Evolutionary conservation across 306 rosid species (phyloP).

Genomic region (Malus fusca): DNA sequence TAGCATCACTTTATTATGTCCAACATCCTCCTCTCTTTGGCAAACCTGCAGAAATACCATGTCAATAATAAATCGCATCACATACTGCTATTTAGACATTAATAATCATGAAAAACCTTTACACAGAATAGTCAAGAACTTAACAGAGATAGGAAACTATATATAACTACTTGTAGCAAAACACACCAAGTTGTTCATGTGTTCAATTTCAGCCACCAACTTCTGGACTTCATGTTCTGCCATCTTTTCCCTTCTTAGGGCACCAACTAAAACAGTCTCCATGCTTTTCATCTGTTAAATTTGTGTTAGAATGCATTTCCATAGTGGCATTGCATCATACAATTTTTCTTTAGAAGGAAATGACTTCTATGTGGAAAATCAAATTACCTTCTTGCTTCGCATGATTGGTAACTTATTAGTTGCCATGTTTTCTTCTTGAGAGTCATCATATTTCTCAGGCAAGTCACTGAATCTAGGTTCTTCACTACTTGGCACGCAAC

Average conservation of each 20-base stretch:
- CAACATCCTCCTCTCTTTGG: constrained; percentile 62
- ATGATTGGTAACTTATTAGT: constrained; percentile 17
- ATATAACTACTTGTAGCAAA: constrained; percentile 11
- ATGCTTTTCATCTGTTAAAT: constrained; percentile 49
- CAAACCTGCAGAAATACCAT: constrained; percentile 45
- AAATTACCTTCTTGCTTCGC: constrained; percentile 44
- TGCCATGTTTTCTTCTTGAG: constrained; percentile 19
- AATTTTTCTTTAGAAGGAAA: constrained; percentile 7
- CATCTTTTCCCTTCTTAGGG: constrained; percentile 71
- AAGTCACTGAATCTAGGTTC: constrained; percentile 34
- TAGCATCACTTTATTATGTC: constrained; percentile 39
- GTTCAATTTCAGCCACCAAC: constrained; percentile 57
- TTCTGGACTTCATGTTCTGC: constrained; percentile 52
- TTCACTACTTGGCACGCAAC: constrained; percentile 40
- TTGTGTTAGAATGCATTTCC: constrained; percentile 16
- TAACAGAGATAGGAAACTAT: neutral
- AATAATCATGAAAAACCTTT: constrained; percentile 1
- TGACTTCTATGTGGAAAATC: neutral
- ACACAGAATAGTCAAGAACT: neutral
- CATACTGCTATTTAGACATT: constrained; percentile 1
- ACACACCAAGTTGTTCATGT: constrained; percentile 47
- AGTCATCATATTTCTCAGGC: constrained; percentile 30
- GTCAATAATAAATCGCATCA: constrained; percentile 21
- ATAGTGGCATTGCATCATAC: constrained; percentile 3
- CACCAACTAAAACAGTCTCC: constrained; percentile 61